Conservation (phyloP, 2,329 filamentous ascomycete genomes). For the Pyrenophora seminiperda region DNA sequence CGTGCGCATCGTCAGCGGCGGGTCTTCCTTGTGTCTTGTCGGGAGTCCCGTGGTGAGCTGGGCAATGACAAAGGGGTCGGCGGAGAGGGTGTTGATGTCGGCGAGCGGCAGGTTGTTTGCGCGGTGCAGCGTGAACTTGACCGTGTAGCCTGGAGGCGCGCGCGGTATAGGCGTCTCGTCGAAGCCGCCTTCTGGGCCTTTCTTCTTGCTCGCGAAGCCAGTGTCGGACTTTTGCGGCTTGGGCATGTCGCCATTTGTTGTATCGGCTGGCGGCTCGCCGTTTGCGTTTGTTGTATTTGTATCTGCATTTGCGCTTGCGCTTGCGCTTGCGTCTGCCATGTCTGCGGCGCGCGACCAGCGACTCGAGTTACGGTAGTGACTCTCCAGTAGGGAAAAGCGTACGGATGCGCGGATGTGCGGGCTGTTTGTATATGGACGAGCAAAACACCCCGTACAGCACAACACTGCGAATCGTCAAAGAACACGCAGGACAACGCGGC, state of each 20-base stretch:
- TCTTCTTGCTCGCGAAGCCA: slow-evolving; percentile 32
- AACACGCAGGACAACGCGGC: neutral
- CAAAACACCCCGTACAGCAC: too few species aligned
- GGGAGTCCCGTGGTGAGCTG: slow-evolving; percentile 74
- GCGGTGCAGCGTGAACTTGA: slow-evolving; percentile 82
- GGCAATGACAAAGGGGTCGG: slow-evolving; percentile 81
- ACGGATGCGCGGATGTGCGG: neutral
- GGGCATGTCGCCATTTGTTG: slow-evolving; percentile 17
- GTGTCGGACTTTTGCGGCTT: slow-evolving; percentile 36
- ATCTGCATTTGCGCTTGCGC: slow-evolving; percentile 10
- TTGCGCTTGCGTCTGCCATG: slow-evolving; percentile 22
- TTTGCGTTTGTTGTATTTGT: slow-evolving; percentile 14
- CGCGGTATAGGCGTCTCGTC: slow-evolving; percentile 78
- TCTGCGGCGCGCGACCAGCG: slow-evolving; percentile 8
- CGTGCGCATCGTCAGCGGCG: slow-evolving; percentile 74
- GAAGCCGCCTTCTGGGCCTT: slow-evolving; percentile 73
- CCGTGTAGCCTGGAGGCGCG: slow-evolving; percentile 77
- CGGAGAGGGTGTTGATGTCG: slow-evolving; percentile 76
- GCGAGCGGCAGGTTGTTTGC: slow-evolving; percentile 81
- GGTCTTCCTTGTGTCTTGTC: slow-evolving; percentile 83
- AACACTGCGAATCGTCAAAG: slow-evolving; percentile 7
- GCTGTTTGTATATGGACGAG: neutral
- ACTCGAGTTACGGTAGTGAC: slow-evolving; percentile 1
- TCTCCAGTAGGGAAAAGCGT: slow-evolving; percentile 3
- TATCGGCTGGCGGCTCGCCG: slow-evolving; percentile 15